Percentiles rank a stretch among this genome's conserved stretches.
Evolutionary conservation across 352 stramenopile genomes (phyloP).

Genomic region (Globisporangium barbulae): DNA sequence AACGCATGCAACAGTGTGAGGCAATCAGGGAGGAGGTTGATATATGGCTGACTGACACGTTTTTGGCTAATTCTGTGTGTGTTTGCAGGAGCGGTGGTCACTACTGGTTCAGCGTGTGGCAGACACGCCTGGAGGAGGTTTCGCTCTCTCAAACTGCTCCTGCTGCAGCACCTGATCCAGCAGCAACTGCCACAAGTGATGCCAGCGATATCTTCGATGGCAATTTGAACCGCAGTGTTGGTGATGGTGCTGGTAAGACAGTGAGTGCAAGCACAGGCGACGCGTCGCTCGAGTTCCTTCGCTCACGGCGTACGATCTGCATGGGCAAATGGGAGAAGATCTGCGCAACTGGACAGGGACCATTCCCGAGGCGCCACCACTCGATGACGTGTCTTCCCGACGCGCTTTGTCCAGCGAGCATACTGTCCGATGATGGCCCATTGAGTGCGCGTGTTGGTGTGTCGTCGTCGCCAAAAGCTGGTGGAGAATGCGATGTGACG

Average conservation of each 20-base stretch:
- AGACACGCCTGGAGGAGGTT: constrained; percentile 28
- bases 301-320: constrained; percentile 30
- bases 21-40: neutral
- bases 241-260: neutral
- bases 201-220: neutral
- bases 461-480: neutral
- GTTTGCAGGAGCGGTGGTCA: constrained; percentile 54
- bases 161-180: neutral
- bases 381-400: constrained; percentile 60
- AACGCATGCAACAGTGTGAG: neutral
- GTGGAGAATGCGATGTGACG: constrained; percentile 11
- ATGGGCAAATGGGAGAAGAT: constrained; percentile 65
- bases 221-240: neutral
- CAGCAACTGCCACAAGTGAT: neutral
- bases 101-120: constrained; percentile 71
- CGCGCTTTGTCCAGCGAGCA: constrained; percentile 17
- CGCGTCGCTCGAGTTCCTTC: constrained; percentile 36
- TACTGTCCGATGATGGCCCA: constrained; percentile 15
- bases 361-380: constrained; percentile 56
- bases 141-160: constrained; percentile 9
- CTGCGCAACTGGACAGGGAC: constrained; percentile 31
- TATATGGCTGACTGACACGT: neutral
- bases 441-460: too few species aligned
- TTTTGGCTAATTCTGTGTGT: neutral
- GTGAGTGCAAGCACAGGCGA: neutral